These are phyloP conservation scores for Aspergillus piperis DNA, from an alignment of 2,329 filamentous ascomycete genomes.

Conservation along the genomic window DNA sequence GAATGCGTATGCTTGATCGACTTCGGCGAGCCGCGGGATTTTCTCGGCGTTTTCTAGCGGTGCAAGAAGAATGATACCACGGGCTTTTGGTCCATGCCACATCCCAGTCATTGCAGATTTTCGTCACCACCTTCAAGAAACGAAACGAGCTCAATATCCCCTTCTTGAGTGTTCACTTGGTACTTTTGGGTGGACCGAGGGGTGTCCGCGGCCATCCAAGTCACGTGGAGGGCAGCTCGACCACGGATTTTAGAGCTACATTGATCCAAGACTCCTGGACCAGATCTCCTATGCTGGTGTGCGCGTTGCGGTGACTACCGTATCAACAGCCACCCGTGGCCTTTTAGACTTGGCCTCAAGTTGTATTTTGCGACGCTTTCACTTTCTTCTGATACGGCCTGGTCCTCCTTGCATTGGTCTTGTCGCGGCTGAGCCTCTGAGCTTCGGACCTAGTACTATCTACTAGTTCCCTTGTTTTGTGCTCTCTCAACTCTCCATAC, in stretches of 20 bases:
- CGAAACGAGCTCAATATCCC: background rate
- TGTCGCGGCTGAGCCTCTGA: slow-evolving; percentile 7
- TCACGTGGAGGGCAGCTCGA: slow-evolving; percentile 27
- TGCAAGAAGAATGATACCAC: background rate
- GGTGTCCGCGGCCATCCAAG: slow-evolving; percentile 6
- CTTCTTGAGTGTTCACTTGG: background rate
- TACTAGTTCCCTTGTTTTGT: slow-evolving; percentile 11
- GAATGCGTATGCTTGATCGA: background rate
- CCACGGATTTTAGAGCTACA: slow-evolving; percentile 26
- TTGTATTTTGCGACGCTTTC: background rate
- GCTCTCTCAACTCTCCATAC: background rate
- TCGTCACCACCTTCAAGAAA: no score
- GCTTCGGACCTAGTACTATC: slow-evolving; percentile 13
- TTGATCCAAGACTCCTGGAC: slow-evolving; percentile 21
- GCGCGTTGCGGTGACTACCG: slow-evolving; percentile 13
- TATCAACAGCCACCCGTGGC: slow-evolving; percentile 1
- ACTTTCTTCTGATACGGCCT: slow-evolving; percentile 4
- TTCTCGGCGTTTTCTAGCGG: background rate
- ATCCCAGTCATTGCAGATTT: background rate
- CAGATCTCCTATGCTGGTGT: slow-evolving; percentile 17
- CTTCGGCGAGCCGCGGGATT: slow-evolving; percentile 2
- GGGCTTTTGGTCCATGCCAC: background rate
- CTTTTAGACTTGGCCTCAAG: background rate
- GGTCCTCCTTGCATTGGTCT: slow-evolving; percentile 5
- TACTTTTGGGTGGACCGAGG: background rate